phyloP scores from a whole-genome alignment of 495 filamentous ascomycete genomes.

The Penicillium pulvis region DNA sequence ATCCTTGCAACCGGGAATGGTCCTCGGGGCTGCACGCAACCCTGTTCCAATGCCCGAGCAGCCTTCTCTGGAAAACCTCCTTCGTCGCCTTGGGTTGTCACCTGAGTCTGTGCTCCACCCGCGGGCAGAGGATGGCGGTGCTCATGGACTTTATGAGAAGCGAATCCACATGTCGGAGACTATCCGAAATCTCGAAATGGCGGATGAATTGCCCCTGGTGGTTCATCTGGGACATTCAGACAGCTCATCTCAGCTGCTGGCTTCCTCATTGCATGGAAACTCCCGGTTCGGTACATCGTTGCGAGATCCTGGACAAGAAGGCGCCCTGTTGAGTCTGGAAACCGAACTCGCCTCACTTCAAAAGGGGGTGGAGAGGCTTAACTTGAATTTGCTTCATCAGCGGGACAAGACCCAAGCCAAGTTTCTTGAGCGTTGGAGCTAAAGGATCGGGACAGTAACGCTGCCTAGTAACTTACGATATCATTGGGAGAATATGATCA shows the following conservation, averaged over 20 bases:
- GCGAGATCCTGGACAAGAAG: constrained; percentile 25
- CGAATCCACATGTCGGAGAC: constrained; percentile 31
- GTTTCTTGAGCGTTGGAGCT: constrained; percentile 39
- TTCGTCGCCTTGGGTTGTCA: constrained; percentile 42
- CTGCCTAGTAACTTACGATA: not conserved
- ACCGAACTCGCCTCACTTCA: constrained; percentile 32
- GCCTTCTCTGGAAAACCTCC: constrained; percentile 35
- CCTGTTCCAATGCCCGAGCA: constrained; percentile 21
- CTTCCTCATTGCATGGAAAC: constrained; percentile 34
- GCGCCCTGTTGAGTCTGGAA: constrained; percentile 34
- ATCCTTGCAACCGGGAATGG: constrained; percentile 24
- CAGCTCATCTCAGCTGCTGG: constrained; percentile 35
- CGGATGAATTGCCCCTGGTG: constrained; percentile 37
- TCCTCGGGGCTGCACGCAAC: constrained; percentile 20
- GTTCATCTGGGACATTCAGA: constrained; percentile 32
- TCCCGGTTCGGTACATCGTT: constrained; percentile 36
- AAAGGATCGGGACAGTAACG: not conserved
- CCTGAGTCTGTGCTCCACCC: constrained; percentile 34
- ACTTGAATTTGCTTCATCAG: constrained; percentile 40
- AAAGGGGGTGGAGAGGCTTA: constrained; percentile 36
- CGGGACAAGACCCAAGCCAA: constrained; percentile 34
- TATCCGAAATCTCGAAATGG: constrained; percentile 27
- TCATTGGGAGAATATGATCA: not conserved
- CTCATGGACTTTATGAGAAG: constrained; percentile 32
- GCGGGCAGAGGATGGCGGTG: constrained; percentile 23